Evolutionary conservation across 345 rosid genomes (phyloP).

Genomic region (Dimocarpus longan): DNA sequence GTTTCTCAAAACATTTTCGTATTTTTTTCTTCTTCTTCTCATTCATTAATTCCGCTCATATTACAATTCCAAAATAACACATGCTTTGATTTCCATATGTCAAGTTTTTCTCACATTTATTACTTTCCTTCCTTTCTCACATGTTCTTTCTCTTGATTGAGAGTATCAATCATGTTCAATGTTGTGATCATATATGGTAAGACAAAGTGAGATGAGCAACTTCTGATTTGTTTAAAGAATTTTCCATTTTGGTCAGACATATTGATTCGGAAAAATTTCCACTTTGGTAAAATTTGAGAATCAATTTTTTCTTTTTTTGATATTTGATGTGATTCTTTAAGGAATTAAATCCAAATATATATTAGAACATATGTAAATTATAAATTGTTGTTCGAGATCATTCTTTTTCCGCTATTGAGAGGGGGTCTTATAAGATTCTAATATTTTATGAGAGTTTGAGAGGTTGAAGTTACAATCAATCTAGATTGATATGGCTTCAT

Average conservation of each 20-base stretch:
- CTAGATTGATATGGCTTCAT: conserved; percentile 22
- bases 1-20: conserved; percentile 6
- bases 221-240: not conserved
- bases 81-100: too few species aligned
- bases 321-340: too few species aligned
- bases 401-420: not conserved
- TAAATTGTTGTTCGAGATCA: not conserved
- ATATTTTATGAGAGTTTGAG: not conserved
- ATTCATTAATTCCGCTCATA: not conserved
- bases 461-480: conserved; percentile 26
- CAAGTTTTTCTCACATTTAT: too few species aligned
- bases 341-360: not conserved
- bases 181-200: not conserved
- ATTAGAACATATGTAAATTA: too few species aligned
- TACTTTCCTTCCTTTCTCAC: not conserved
- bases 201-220: not conserved
- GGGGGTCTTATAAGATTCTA: not conserved
- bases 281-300: too few species aligned
- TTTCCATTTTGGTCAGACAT: not conserved
- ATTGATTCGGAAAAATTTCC: too few species aligned
- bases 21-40: not conserved
- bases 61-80: not conserved
- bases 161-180: not conserved
- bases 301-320: too few species aligned
- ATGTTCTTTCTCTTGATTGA: not conserved